Conservation (phyloP, 768 basidiomycete genomes). For the Scleroderma citrinum region DNA sequence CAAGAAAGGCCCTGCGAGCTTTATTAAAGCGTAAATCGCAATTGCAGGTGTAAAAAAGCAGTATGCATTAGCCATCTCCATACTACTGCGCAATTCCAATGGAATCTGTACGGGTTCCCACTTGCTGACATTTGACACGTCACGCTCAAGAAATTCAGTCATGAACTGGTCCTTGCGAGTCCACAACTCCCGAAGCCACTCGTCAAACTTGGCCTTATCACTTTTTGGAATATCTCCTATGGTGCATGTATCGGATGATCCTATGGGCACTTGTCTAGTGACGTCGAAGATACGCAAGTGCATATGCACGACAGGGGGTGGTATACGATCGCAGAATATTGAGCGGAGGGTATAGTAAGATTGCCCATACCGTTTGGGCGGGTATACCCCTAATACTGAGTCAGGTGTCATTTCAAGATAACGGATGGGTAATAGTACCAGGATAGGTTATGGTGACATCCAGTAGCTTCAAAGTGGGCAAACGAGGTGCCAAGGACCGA, state of each 20-base stretch:
- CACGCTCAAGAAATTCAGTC: slow-evolving; percentile 53
- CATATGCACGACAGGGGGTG: slow-evolving; percentile 83
- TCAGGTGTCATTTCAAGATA: not conserved
- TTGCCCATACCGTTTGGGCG: slow-evolving; percentile 77
- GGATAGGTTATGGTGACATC: slow-evolving; percentile 92
- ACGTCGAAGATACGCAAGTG: slow-evolving; percentile 81
- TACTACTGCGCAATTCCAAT: slow-evolving; percentile 44
- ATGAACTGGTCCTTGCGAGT: slow-evolving; percentile 77
- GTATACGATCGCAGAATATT: slow-evolving; percentile 72
- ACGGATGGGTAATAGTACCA: slow-evolving; percentile 38
- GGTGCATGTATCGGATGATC: slow-evolving; percentile 22
- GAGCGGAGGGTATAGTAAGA: slow-evolving; percentile 86
- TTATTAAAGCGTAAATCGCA: slow-evolving; percentile 44
- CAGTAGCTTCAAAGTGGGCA: slow-evolving; percentile 74
- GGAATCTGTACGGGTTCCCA: slow-evolving; percentile 47
- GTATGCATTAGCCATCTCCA: slow-evolving; percentile 63
- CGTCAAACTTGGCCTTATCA: slow-evolving; percentile 67
- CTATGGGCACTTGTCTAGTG: slow-evolving; percentile 60
- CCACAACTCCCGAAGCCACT: slow-evolving; percentile 83
- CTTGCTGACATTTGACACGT: slow-evolving; percentile 35
- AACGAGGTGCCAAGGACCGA: slow-evolving; percentile 70
- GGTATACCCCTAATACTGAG: slow-evolving; percentile 53
- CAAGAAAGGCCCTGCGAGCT: slow-evolving; percentile 20
- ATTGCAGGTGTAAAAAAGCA: slow-evolving; percentile 62
- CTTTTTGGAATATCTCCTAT: slow-evolving; percentile 44